A percentile compares a stretch with the other conserved stretches of the same genome.
These are phyloP conservation scores for Russula earlei DNA, from an alignment of 768 basidiomycete genomes.

Conservation along the genomic window DNA sequence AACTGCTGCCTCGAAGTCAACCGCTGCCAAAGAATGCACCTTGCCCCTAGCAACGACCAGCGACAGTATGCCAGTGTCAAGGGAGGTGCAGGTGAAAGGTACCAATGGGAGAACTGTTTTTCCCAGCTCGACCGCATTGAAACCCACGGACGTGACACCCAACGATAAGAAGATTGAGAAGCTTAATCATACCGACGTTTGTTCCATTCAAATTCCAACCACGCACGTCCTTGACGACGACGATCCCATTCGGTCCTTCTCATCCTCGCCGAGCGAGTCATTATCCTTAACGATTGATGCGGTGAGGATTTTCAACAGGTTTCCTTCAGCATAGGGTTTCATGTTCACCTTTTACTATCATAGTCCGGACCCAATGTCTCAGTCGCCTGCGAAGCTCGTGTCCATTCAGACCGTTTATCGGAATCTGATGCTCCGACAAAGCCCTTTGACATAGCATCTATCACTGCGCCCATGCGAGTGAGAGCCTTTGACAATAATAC, in stretches of 20 bases:
- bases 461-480: background rate
- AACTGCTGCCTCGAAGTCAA: background rate
- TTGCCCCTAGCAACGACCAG: background rate
- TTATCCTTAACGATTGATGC: background rate
- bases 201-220: background rate
- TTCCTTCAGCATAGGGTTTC: background rate
- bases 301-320: background rate
- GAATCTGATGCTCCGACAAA: background rate
- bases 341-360: background rate
- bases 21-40: background rate
- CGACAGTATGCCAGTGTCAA: background rate
- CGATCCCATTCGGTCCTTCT: slow-evolving; percentile 14
- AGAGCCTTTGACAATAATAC: background rate
- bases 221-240: background rate
- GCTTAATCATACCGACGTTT: background rate
- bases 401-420: background rate
- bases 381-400: background rate
- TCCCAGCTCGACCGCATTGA: background rate
- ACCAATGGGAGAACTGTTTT: background rate
- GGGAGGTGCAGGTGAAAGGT: background rate
- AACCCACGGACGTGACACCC: background rate
- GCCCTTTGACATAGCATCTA: background rate
- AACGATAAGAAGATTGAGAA: background rate
- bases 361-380: background rate
- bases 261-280: background rate